These are phyloP conservation scores for Gnomoniopsis smithogilvyi DNA, from an alignment of 2,329 filamentous ascomycete genomes.

Conservation along the genomic window DNA sequence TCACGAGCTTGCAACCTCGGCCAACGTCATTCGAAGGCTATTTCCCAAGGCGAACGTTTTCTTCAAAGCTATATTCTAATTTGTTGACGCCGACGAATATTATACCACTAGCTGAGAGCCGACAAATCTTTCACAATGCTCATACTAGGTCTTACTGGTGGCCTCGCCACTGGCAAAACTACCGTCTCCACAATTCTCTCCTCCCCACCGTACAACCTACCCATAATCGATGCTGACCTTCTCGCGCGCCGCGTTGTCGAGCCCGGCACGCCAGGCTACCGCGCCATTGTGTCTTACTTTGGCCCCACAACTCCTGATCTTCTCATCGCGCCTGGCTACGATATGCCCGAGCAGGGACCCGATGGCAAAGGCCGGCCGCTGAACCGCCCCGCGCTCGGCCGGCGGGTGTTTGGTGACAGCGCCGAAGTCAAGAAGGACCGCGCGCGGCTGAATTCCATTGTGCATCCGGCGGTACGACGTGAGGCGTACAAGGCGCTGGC, in stretches of 20 bases:
- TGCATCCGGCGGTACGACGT: constrained; percentile 83
- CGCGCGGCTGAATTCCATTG: constrained; percentile 78
- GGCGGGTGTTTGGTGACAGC: constrained; percentile 79
- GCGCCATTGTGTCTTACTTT: constrained; percentile 79
- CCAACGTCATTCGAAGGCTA: neutral
- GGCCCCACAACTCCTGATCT: constrained; percentile 80
- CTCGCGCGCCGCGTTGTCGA: constrained; percentile 92
- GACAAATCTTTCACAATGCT: constrained; percentile 60
- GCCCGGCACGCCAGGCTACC: constrained; percentile 82
- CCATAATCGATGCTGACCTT: constrained; percentile 90
- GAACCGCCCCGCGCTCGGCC: constrained; percentile 81
- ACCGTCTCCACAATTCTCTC: constrained; percentile 86
- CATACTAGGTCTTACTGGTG: constrained; percentile 92
- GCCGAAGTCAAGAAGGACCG: constrained; percentile 70
- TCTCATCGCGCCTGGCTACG: constrained; percentile 57
- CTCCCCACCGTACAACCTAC: constrained; percentile 76
- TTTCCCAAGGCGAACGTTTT: neutral
- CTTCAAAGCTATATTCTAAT: neutral
- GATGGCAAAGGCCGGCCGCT: constrained; percentile 67
- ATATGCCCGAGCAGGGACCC: constrained; percentile 51
- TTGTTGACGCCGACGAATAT: neutral
- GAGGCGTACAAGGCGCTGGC: constrained; percentile 77
- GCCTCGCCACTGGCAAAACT: constrained; percentile 97
- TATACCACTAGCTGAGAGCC: neutral
- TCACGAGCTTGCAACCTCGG: neutral